Conservation (phyloP, 805 yeast species). For the Teunomyces tritomae region DNA sequence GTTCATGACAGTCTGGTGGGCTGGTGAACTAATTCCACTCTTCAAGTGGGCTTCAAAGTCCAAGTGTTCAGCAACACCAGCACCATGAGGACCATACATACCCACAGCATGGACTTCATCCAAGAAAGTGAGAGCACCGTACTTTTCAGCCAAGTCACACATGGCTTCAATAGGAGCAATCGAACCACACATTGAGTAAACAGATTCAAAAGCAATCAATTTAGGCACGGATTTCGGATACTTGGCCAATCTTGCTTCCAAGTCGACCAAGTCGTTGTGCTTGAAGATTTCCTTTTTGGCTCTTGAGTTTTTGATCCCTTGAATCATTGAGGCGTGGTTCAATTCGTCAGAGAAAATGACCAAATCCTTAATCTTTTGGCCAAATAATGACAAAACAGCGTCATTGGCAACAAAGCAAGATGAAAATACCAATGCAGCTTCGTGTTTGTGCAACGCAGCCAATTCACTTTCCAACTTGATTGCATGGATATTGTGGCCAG, state of each 20-base stretch:
- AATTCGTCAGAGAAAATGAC: conserved; percentile 90
- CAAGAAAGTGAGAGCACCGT: conserved; percentile 93
- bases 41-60: conserved; percentile 80
- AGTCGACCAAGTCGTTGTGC: conserved; percentile 83
- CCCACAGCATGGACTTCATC: conserved; percentile 99
- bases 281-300: conserved; percentile 86
- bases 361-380: conserved; percentile 84
- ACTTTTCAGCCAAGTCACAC: conserved; percentile 94
- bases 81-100: conserved; percentile 98
- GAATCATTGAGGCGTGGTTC: conserved; percentile 98
- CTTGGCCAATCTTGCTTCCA: conserved; percentile 72
- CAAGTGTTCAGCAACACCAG: conserved; percentile 97
- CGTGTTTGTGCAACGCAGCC: conserved; percentile 91
- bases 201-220: conserved; percentile 94
- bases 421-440: conserved; percentile 90
- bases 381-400: conserved; percentile 86
- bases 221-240: conserved; percentile 90
- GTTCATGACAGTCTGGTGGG: conserved; percentile 64
- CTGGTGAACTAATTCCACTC: conserved; percentile 56
- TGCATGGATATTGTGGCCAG: conserved; percentile 95
- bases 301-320: conserved; percentile 88
- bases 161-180: conserved; percentile 90
- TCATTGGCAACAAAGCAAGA: conserved; percentile 98
- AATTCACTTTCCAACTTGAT: conserved; percentile 79
- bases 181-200: conserved; percentile 98